Evolutionary conservation across 768 basidiomycete species (phyloP).

Genomic region (Royoungia palumana): DNA sequence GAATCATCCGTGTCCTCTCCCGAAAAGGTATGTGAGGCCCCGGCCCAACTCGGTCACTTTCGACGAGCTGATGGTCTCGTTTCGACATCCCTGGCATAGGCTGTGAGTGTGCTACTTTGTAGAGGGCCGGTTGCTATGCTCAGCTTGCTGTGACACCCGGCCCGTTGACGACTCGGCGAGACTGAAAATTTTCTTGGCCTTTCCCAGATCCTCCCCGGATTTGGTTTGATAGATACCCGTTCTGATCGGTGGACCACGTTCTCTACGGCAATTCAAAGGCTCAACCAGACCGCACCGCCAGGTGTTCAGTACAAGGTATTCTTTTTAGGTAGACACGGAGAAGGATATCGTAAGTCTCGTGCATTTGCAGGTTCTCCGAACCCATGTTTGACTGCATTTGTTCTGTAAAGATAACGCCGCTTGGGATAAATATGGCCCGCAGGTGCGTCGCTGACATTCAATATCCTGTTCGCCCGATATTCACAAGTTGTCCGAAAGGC

Average conservation of each 20-base stretch:
- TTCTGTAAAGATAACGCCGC: constrained; percentile 59
- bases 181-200: neutral
- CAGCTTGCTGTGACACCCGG: too few species aligned
- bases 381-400: neutral
- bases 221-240: constrained; percentile 40
- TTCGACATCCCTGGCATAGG: constrained; percentile 9
- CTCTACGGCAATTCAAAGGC: constrained; percentile 34
- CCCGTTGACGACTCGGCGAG: too few species aligned
- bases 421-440: constrained; percentile 59
- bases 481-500: constrained; percentile 22
- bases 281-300: constrained; percentile 26
- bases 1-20: neutral
- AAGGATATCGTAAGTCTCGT: constrained; percentile 41
- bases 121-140: too few species aligned
- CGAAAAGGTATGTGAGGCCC: constrained; percentile 5
- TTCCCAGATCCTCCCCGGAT: constrained; percentile 19
- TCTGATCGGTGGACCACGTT: constrained; percentile 50
- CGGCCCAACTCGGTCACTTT: too few species aligned
- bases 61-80: too few species aligned
- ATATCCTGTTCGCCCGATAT: neutral
- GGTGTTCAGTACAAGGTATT: constrained; percentile 47
- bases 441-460: constrained; percentile 29
- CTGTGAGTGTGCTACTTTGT: constrained; percentile 6
- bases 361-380: neutral
- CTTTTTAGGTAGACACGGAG: constrained; percentile 65